Conservation (phyloP, 192 early-diverging fungal genomes). For the Podila epicladia region DNA sequence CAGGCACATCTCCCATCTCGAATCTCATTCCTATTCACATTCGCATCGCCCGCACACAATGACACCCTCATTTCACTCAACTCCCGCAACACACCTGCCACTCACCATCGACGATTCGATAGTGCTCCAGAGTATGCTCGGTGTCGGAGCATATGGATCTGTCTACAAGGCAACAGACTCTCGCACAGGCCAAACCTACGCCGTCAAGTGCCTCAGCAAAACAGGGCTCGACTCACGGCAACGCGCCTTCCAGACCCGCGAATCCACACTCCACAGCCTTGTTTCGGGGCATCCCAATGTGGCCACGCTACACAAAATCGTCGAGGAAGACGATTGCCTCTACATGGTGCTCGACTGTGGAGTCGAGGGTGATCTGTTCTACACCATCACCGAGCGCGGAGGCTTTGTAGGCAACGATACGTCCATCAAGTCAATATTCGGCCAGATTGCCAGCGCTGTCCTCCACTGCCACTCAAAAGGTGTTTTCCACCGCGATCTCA, state of each 20-base stretch:
- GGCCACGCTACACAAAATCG: constrained; percentile 68
- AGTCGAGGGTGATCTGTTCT: constrained; percentile 93
- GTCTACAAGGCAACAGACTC: constrained; percentile 76
- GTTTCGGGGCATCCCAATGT: constrained; percentile 77
- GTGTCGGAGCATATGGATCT: constrained; percentile 79
- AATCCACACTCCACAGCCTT: constrained; percentile 69
- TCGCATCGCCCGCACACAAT: constrained; percentile 5
- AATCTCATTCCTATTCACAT: not conserved
- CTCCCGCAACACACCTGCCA: constrained; percentile 16
- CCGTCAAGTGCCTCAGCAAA: constrained; percentile 81
- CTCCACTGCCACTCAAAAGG: constrained; percentile 73
- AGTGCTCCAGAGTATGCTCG: constrained; percentile 63
- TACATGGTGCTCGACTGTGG: constrained; percentile 81
- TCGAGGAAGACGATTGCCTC: constrained; percentile 68
- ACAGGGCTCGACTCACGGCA: constrained; percentile 63
- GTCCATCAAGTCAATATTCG: constrained; percentile 82
- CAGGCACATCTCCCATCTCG: not conserved
- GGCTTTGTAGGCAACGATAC: constrained; percentile 73
- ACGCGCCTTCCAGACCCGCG: constrained; percentile 70
- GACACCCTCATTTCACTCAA: constrained; percentile 24
- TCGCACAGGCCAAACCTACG: constrained; percentile 63
- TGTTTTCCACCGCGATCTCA: constrained; percentile 82
- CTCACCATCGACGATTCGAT: constrained; percentile 40
- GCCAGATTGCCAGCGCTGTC: constrained; percentile 87
- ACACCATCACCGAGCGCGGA: constrained; percentile 86